Evolutionary conservation across 441 rosid genomes (phyloP).

Genomic region (Populus hybrid): DNA sequence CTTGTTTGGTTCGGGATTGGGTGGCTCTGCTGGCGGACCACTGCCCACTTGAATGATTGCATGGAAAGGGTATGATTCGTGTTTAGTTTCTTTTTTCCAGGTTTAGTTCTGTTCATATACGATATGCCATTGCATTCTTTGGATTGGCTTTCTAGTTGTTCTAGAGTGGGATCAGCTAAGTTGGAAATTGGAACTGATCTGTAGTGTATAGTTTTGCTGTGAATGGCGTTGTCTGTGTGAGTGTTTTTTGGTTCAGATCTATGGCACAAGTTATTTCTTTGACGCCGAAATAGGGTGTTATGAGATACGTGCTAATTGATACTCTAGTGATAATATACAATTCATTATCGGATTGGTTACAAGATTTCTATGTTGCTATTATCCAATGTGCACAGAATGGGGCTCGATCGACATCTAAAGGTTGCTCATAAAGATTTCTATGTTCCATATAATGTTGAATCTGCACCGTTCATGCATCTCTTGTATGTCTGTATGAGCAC

Average conservation of each 20-base stretch:
- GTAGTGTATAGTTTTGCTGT: background rate
- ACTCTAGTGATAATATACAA: background rate
- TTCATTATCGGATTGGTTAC: too few species aligned
- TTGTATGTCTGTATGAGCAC: background rate
- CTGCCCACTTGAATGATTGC: constrained; percentile 13
- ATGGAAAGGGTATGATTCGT: background rate
- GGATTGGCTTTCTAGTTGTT: background rate
- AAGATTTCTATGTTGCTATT: too few species aligned
- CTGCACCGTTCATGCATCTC: background rate
- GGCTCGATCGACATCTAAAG: too few species aligned
- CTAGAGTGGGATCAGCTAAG: background rate
- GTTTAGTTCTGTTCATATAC: background rate
- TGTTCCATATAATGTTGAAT: background rate
- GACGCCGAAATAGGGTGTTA: background rate
- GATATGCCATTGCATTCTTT: background rate
- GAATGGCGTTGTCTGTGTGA: background rate
- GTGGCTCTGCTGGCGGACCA: constrained; percentile 16
- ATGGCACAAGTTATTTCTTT: background rate
- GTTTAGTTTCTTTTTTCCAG: background rate
- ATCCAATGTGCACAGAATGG: too few species aligned
- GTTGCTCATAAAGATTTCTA: background rate
- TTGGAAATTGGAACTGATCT: background rate
- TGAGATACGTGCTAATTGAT: background rate
- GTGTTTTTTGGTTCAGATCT: background rate
- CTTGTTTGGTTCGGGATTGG: constrained; percentile 10